phyloP scores from a whole-genome alignment of 2,329 filamentous ascomycete species.

The Tolypocladium pustulatum region DNA sequence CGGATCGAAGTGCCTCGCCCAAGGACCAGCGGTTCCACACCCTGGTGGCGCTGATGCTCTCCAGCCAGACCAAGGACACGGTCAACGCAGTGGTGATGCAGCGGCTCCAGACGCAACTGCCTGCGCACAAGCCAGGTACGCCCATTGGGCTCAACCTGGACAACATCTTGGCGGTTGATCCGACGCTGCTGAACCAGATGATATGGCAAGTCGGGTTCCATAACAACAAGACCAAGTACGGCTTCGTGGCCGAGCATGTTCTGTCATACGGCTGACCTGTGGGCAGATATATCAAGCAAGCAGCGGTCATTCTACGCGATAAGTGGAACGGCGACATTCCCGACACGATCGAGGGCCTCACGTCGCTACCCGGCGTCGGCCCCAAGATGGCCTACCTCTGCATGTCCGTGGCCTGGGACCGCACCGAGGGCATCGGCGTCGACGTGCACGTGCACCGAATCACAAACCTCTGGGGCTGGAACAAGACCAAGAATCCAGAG shows the following conservation, averaged over 20 bases:
- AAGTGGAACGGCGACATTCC: conserved; percentile 69
- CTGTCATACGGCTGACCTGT: background rate
- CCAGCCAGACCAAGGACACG: conserved; percentile 87
- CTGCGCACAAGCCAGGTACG: conserved; percentile 33
- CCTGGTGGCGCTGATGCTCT: conserved; percentile 80
- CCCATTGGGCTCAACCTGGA: conserved; percentile 56
- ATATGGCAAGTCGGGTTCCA: conserved; percentile 86
- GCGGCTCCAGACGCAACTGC: conserved; percentile 64
- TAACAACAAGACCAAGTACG: conserved; percentile 74
- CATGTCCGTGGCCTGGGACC: conserved; percentile 59
- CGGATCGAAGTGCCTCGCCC: conserved; percentile 36
- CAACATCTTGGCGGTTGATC: conserved; percentile 64
- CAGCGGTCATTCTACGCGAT: conserved; percentile 63
- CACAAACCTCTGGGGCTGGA: conserved; percentile 90
- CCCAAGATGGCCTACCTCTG: conserved; percentile 94
- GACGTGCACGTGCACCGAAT: conserved; percentile 94
- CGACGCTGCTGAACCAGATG: conserved; percentile 55
- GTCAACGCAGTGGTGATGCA: conserved; percentile 78
- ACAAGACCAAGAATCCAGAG: conserved; percentile 71
- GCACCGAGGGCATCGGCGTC: conserved; percentile 71
- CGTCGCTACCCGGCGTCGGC: conserved; percentile 73
- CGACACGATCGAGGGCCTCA: conserved; percentile 62
- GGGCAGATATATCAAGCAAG: conserved; percentile 54
- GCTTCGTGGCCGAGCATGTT: background rate
- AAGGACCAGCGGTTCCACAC: conserved; percentile 70